Evolutionary conservation across 441 rosid species (phyloP).

Genomic region (Populus trichocarpa): DNA sequence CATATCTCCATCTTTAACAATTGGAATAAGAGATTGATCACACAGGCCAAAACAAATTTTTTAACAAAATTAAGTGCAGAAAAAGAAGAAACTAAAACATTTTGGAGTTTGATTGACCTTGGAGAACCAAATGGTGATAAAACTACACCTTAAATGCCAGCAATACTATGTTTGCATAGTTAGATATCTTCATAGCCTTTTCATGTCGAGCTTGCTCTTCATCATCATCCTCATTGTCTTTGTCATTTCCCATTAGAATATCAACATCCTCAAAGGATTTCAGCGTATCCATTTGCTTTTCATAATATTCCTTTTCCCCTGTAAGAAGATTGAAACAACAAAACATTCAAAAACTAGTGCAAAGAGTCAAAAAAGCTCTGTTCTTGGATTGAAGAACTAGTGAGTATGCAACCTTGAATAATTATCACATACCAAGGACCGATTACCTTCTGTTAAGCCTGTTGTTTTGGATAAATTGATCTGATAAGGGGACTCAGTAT

Average conservation of each 20-base stretch:
- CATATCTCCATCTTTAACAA: not conserved
- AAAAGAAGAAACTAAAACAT: not conserved
- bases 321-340: not conserved
- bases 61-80: not conserved
- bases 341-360: too few species aligned
- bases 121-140: not conserved
- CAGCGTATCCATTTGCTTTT: slow-evolving; percentile 61
- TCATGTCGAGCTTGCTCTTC: slow-evolving; percentile 53
- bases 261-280: slow-evolving; percentile 85
- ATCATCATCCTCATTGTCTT: slow-evolving; percentile 27
- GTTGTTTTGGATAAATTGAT: slow-evolving; percentile 43
- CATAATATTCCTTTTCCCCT: slow-evolving; percentile 84
- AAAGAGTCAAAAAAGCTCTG: not conserved
- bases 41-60: not conserved
- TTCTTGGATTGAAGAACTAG: not conserved
- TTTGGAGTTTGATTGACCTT: not conserved
- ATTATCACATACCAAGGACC: not conserved
- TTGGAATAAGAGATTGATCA: not conserved
- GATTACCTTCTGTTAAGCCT: slow-evolving; percentile 48
- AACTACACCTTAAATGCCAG: slow-evolving; percentile 54
- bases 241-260: slow-evolving; percentile 25
- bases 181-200: slow-evolving; percentile 76
- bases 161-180: slow-evolving; percentile 28
- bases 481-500: slow-evolving; percentile 42
- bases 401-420: not conserved